These are phyloP conservation scores for Argentina anserina DNA, from an alignment of 306 rosid genomes.

Conservation along the genomic window DNA sequence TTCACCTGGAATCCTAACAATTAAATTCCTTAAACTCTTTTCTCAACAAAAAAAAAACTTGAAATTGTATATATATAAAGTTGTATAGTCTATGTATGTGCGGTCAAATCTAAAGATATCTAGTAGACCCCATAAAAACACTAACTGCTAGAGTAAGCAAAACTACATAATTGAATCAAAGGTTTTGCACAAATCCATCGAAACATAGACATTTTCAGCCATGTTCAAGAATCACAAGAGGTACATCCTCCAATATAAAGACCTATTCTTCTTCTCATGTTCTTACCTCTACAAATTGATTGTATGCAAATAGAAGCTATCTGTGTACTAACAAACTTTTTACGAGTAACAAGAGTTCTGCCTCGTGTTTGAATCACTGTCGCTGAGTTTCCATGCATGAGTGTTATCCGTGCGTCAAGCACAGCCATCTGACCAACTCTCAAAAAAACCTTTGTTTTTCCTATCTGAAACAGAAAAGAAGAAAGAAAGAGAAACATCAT, in stretches of 20 bases:
- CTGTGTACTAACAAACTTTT: conserved; percentile 33
- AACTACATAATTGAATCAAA: not conserved
- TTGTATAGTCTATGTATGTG: not conserved
- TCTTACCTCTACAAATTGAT: conserved; percentile 77
- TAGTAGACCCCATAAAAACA: not conserved
- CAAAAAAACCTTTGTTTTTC: conserved; percentile 68
- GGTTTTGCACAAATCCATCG: not conserved
- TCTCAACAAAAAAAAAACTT: too few relatives aligned
- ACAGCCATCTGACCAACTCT: conserved; percentile 93
- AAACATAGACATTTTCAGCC: not conserved
- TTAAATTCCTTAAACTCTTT: conserved; percentile 13
- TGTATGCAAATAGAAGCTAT: conserved; percentile 52
- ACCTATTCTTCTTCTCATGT: not conserved
- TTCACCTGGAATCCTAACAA: conserved; percentile 51
- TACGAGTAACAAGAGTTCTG: conserved; percentile 39
- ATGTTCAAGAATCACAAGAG: not conserved
- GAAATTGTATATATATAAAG: not conserved
- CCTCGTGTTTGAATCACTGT: conserved; percentile 51
- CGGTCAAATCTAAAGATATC: not conserved
- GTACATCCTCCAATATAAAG: conserved; percentile 13
- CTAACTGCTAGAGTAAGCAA: not conserved
- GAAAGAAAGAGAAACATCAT: not conserved
- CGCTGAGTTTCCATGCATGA: conserved; percentile 50
- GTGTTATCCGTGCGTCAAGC: conserved; percentile 65
- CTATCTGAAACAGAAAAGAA: conserved; percentile 50